Percentiles rank a stretch among this genome's conserved stretches.
These are phyloP conservation scores for Epicoccum sorghinum DNA, from an alignment of 2,329 filamentous ascomycete species.

Conservation along the genomic window DNA sequence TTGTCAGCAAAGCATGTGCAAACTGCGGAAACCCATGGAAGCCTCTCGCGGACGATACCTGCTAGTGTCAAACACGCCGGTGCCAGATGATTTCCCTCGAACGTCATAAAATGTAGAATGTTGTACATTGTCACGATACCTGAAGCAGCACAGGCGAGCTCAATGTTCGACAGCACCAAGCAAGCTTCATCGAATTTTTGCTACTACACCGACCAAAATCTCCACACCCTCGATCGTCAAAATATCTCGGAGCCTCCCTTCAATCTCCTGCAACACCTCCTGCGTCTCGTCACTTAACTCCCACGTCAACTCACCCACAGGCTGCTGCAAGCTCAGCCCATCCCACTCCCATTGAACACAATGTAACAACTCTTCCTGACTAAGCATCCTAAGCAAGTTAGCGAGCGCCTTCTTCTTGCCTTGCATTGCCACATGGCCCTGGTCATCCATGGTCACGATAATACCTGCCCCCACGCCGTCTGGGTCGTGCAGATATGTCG, in stretches of 20 bases:
- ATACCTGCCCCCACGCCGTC: not conserved
- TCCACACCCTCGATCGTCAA: too few species aligned
- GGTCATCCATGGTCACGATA: not conserved
- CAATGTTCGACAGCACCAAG: too few species aligned
- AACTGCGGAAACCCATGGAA: too few species aligned
- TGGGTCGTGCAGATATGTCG: too few species aligned
- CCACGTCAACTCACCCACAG: not conserved
- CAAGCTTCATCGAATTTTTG: too few species aligned
- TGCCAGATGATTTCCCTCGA: too few species aligned
- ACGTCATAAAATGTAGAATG: too few species aligned
- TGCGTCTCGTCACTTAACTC: not conserved
- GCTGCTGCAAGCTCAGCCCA: not conserved
- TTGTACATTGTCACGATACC: too few species aligned
- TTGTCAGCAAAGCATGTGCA: not conserved
- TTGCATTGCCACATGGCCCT: not conserved
- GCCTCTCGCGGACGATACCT: too few species aligned
- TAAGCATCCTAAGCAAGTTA: not conserved
- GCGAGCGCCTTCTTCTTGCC: not conserved
- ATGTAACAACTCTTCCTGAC: not conserved
- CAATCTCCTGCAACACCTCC: not conserved
- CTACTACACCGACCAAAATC: too few species aligned
- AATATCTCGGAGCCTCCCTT: not conserved
- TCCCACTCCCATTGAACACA: constrained; percentile 6
- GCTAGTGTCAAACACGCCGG: too few species aligned
- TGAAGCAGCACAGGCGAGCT: too few species aligned